phyloP scores from a whole-genome alignment of 2,329 filamentous ascomycete species.

The Alternaria conjuncta region DNA sequence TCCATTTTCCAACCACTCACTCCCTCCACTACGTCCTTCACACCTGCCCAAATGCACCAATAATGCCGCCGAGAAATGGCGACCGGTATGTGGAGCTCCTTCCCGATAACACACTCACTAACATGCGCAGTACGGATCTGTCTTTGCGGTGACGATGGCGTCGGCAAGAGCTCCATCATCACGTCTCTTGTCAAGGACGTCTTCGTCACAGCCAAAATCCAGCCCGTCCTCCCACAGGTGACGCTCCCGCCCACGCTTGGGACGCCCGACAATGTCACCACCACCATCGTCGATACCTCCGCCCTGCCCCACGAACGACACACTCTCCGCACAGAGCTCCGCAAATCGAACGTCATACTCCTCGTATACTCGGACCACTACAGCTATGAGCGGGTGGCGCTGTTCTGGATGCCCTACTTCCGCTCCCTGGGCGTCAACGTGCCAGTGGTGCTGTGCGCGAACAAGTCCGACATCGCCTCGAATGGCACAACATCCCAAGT shows the following conservation, averaged over 20 bases:
- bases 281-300: conserved; percentile 96
- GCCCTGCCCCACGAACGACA: conserved; percentile 92
- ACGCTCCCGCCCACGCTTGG: conserved; percentile 92
- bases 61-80: conserved; percentile 32
- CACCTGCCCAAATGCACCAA: conserved; percentile 15
- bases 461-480: conserved; percentile 88
- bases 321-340: conserved; percentile 88
- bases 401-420: conserved; percentile 99
- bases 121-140: conserved; percentile 77
- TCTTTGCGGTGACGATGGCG: conserved; percentile 91
- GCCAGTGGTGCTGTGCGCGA: conserved; percentile 93
- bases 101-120: conserved; percentile 7
- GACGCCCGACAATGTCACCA: conserved; percentile 95
- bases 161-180: conserved; percentile 66
- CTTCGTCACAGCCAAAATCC: conserved; percentile 95
- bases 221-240: conserved; percentile 90
- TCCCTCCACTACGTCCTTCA: not conserved
- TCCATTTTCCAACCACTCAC: not conserved
- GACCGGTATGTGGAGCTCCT: conserved; percentile 29
- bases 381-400: conserved; percentile 94
- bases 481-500: conserved; percentile 81
- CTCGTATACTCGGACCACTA: conserved; percentile 98
- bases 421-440: conserved; percentile 98
- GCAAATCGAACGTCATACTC: conserved; percentile 95
- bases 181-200: conserved; percentile 96